Percentiles rank a stretch among this genome's conserved stretches.
These are phyloP conservation scores for Cercospora sesami DNA, from an alignment of 2,329 filamentous ascomycete species.

Conservation along the genomic window DNA sequence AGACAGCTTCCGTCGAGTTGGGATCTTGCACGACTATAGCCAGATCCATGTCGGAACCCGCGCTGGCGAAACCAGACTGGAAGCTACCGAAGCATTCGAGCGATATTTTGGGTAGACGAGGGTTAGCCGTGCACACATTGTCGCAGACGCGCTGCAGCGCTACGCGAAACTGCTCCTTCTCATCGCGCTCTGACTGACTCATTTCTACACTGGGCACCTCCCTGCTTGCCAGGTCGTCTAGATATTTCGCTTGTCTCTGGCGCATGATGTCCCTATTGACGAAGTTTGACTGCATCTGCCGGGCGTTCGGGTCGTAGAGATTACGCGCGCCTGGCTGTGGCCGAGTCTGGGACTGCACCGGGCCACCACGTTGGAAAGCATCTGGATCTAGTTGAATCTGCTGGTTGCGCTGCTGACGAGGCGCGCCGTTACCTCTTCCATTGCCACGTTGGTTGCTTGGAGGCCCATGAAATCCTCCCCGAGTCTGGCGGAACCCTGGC, in stretches of 20 bases:
- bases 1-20: constrained; percentile 28
- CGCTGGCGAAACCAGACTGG: constrained; percentile 80
- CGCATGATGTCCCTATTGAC: constrained; percentile 21
- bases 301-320: constrained; percentile 34
- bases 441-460: constrained; percentile 11
- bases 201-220: constrained; percentile 65
- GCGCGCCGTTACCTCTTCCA: constrained; percentile 14
- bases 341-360: constrained; percentile 23
- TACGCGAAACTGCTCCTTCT: constrained; percentile 70
- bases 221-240: constrained; percentile 45
- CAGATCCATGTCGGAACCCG: constrained; percentile 88
- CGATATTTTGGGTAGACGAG: constrained; percentile 53
- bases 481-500: constrained; percentile 11
- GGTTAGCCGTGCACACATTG: constrained; percentile 54
- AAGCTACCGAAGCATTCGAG: constrained; percentile 81
- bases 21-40: constrained; percentile 64
- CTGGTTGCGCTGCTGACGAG: constrained; percentile 27
- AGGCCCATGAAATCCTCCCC: constrained; percentile 6
- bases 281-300: constrained; percentile 16
- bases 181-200: constrained; percentile 59
- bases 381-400: constrained; percentile 36
- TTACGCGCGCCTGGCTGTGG: constrained; percentile 26
- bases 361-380: constrained; percentile 35
- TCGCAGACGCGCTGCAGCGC: constrained; percentile 66
- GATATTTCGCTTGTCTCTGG: constrained; percentile 43